Conservation (phyloP, 164 flowering plant species). For the Vitis amurensis region DNA sequence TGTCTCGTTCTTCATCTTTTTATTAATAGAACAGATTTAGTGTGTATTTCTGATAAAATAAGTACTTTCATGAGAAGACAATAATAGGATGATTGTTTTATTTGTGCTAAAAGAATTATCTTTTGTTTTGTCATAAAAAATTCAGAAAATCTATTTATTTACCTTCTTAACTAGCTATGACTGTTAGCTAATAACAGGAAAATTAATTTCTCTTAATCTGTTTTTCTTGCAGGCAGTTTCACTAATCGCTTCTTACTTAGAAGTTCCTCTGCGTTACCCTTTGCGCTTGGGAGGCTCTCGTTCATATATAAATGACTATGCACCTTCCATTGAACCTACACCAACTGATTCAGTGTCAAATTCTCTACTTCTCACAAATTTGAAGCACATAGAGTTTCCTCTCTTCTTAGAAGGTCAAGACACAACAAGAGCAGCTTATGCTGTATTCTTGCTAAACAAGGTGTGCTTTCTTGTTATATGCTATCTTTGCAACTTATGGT, state of each 20-base stretch:
- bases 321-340: slow-evolving; percentile 68
- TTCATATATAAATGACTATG: slow-evolving; percentile 67
- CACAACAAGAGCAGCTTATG: slow-evolving; percentile 94
- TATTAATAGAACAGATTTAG: too few species aligned
- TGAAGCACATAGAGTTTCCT: slow-evolving; percentile 75
- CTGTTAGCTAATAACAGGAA: not conserved
- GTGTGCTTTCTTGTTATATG: slow-evolving; percentile 28
- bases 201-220: slow-evolving; percentile 8
- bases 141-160: not conserved
- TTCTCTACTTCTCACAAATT: slow-evolving; percentile 28
- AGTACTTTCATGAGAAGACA: too few species aligned
- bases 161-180: not conserved
- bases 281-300: slow-evolving; percentile 85
- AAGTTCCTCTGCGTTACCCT: slow-evolving; percentile 89
- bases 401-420: slow-evolving; percentile 97
- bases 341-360: slow-evolving; percentile 42
- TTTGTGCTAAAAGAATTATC: too few species aligned
- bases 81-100: too few species aligned
- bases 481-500: not conserved
- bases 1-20: too few species aligned
- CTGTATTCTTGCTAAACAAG: slow-evolving; percentile 94
- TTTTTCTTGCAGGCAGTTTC: slow-evolving; percentile 70
- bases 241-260: slow-evolving; percentile 77
- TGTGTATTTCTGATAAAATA: too few species aligned
- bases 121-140: too few species aligned